Evolutionary conservation across 2,329 filamentous ascomycete genomes (phyloP).

Genomic region (Colletotrichum sidae): DNA sequence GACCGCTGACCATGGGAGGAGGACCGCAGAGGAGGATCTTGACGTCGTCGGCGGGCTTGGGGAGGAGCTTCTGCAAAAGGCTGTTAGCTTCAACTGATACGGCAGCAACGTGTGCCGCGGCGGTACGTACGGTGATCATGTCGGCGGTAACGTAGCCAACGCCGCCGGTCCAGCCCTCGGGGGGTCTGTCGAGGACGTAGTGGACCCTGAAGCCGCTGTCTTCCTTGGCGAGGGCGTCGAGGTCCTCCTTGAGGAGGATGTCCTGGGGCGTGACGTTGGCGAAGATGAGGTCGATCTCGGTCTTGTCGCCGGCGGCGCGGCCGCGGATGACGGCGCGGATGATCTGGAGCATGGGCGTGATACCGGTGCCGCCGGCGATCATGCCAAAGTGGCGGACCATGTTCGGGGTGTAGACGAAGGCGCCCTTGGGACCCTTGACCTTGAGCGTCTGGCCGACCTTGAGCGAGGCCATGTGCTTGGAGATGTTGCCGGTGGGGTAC

Average conservation of each 20-base stretch:
- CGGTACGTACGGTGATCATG: constrained; percentile 82
- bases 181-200: constrained; percentile 97
- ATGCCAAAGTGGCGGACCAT: constrained; percentile 97
- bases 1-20: constrained; percentile 93
- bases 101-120: neutral
- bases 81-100: constrained; percentile 45
- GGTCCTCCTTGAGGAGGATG: constrained; percentile 91
- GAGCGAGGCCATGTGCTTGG: constrained; percentile 87
- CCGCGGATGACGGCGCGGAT: constrained; percentile 90
- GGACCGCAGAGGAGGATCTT: constrained; percentile 96
- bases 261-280: constrained; percentile 95
- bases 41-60: constrained; percentile 85
- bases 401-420: constrained; percentile 97
- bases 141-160: constrained; percentile 95
- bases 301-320: constrained; percentile 82
- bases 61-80: constrained; percentile 75
- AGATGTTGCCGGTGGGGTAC: constrained; percentile 98
- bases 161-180: constrained; percentile 89
- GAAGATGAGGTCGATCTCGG: constrained; percentile 94
- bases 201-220: constrained; percentile 88
- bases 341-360: constrained; percentile 98
- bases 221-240: constrained; percentile 81
- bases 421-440: constrained; percentile 94
- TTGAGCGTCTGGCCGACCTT: constrained; percentile 88
- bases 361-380: constrained; percentile 97